Evolutionary conservation across 2,329 filamentous ascomycete species (phyloP), one percentile per base, ranked within the genome.

Genomic region (Monilinia polystroma): DNA sequence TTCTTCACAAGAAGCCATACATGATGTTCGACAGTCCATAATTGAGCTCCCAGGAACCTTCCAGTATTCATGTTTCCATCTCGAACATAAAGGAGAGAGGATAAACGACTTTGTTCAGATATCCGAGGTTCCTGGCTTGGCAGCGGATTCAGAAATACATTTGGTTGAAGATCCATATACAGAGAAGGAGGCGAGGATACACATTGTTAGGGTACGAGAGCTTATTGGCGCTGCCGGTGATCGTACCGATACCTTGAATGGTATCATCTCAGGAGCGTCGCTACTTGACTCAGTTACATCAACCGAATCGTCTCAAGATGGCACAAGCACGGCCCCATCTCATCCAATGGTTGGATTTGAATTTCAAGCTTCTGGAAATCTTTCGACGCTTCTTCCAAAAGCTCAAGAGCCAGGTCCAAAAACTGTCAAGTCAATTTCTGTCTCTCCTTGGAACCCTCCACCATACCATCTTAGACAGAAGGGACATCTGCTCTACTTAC

Each of bases 51-150:
- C 95, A 6, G 85, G 90, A 68, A 96, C 94, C 63, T 95, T 97
- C 81, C 93, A 96, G 79, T 97, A 97, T 82, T 96, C 95, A 64
- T 99, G 95, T 83, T 99, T 99, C 82, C 95, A 99, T 80, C 88
- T 99, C 74, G 93, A 98, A 81, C 89, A 93, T 81, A 89, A 91
- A 68, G 92, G 92, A 72, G 83, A 91, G 79, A 90, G 91, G 71
- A 90, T 99, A 84, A 98, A 98, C 79, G 95, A 99, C 79, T 98
- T 95, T 75, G 86, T 96, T 68, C 90, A 96, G 77, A 85, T 99
- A 69, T 93, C 92, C 65, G 94, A 99, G 77, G 90, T 99, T 66
- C 85, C 90, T 58, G 92, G 87, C 66, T 85, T 99, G 66, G 86
- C 87, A 64, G 80, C 89, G 45, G 88, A 93, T 70, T 90, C 93